Conservation (phyloP, 139 green algal species). For the Closterium sp. region DNA sequence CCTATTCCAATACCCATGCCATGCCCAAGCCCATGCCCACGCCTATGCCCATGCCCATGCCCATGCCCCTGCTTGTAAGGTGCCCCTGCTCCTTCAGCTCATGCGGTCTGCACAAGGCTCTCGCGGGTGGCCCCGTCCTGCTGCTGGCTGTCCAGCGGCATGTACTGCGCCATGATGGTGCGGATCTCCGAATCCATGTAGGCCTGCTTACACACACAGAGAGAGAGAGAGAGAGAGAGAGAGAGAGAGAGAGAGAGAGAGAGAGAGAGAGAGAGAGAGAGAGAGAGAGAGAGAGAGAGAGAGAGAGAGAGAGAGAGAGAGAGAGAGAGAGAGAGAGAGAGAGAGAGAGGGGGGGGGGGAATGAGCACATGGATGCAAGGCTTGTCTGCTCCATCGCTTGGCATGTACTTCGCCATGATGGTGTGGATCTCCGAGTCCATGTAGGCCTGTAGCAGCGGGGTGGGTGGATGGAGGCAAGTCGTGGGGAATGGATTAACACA, state of each 20-base stretch:
- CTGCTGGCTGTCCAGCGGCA: slow-evolving; percentile 65
- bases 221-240: no score
- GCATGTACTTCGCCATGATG: neutral
- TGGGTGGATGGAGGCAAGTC: no score
- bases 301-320: no score
- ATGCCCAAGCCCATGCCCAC: neutral
- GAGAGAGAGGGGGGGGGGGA: no score
- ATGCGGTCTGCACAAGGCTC: neutral
- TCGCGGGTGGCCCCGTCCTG: neutral
- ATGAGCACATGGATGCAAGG: no score
- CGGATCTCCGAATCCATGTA: slow-evolving; percentile 68
- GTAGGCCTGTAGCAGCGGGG: no score
- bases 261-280: no score
- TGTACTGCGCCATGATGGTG: slow-evolving; percentile 79
- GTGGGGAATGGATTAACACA: no score
- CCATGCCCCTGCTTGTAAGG: neutral
- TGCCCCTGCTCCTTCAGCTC: neutral
- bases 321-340: no score
- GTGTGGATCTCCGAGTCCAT: neutral
- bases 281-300: no score
- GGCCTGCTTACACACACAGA: slow-evolving; percentile 6
- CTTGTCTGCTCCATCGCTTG: no score
- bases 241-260: no score
- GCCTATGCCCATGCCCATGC: neutral
- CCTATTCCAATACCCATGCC: neutral